phyloP scores from a whole-genome alignment of 805 yeast species.

The Candida sithepensis region DNA sequence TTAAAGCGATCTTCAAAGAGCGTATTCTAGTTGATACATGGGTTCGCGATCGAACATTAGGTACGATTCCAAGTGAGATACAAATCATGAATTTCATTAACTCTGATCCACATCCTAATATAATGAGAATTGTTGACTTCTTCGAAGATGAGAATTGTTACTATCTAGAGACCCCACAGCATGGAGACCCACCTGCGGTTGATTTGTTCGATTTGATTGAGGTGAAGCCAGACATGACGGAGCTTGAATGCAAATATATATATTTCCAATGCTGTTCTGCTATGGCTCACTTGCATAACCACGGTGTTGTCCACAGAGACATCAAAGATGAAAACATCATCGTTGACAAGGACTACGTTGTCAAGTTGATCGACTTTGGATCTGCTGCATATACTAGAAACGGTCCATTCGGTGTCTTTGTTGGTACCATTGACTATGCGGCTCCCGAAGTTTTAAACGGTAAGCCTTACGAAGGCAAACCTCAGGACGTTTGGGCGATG shows the following conservation, averaged over 20 bases:
- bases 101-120: slow-evolving; percentile 78
- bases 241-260: slow-evolving; percentile 70
- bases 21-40: slow-evolving; percentile 94
- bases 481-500: slow-evolving; percentile 97
- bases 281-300: slow-evolving; percentile 72
- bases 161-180: slow-evolving; percentile 88
- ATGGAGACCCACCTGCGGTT: slow-evolving; percentile 85
- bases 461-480: slow-evolving; percentile 82
- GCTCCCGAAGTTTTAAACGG: slow-evolving; percentile 95
- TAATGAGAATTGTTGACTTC: slow-evolving; percentile 80
- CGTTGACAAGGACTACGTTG: slow-evolving; percentile 74
- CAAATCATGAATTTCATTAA: slow-evolving; percentile 85
- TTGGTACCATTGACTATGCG: slow-evolving; percentile 96
- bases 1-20: slow-evolving; percentile 88
- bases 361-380: slow-evolving; percentile 91
- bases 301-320: slow-evolving; percentile 91
- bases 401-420: slow-evolving; percentile 97
- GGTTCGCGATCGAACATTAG: slow-evolving; percentile 88
- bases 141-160: slow-evolving; percentile 90
- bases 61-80: slow-evolving; percentile 95
- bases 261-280: slow-evolving; percentile 80
- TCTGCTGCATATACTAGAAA: slow-evolving; percentile 86
- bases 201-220: slow-evolving; percentile 93
- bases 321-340: slow-evolving; percentile 93
- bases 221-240: slow-evolving; percentile 75